Percentiles rank a stretch among this genome's conserved stretches.
Conservation (phyloP, 2,329 filamentous ascomycete genomes). For the Ceratocystis huliohia region DNA sequence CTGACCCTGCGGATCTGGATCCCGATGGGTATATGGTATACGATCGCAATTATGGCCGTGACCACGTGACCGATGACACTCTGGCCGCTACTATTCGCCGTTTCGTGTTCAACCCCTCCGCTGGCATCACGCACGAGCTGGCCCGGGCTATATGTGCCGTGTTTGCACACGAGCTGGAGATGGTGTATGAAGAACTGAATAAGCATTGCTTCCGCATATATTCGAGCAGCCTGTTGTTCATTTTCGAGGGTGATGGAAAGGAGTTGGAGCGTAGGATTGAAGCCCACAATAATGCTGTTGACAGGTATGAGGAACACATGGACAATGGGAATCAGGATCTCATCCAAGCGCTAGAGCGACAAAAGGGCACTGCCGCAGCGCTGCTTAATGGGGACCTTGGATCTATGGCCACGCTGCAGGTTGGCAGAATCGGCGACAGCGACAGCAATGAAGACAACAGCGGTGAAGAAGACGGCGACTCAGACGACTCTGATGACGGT, state of each 20-base stretch:
- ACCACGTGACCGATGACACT: slow-evolving; percentile 40
- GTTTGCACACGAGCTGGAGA: slow-evolving; percentile 42
- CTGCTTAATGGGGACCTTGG: slow-evolving; percentile 38
- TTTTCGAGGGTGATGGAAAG: slow-evolving; percentile 50
- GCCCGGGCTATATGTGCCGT: slow-evolving; percentile 42
- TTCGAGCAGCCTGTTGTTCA: slow-evolving; percentile 48
- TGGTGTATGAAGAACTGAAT: slow-evolving; percentile 41
- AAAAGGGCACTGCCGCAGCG: slow-evolving; percentile 40
- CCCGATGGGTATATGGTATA: slow-evolving; percentile 46
- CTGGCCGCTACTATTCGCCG: slow-evolving; percentile 41
- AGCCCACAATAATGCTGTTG: slow-evolving; percentile 39
- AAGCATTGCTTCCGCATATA: slow-evolving; percentile 51
- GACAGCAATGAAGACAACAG: slow-evolving; percentile 30
- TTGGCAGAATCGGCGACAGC: slow-evolving; percentile 18
- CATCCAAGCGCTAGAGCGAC: slow-evolving; percentile 27
- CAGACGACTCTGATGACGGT: slow-evolving; percentile 38
- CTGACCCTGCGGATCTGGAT: slow-evolving; percentile 39
- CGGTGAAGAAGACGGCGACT: slow-evolving; percentile 29
- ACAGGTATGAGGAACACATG: slow-evolving; percentile 27
- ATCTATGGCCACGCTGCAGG: slow-evolving; percentile 22
- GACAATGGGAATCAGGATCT: slow-evolving; percentile 23
- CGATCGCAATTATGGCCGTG: slow-evolving; percentile 50
- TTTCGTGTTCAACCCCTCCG: slow-evolving; percentile 46
- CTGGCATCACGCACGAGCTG: slow-evolving; percentile 47
- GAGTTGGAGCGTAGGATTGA: slow-evolving; percentile 41